A percentile compares a stretch with the other conserved stretches of the same genome.
Conservation (phyloP, 345 rosid species). For the Geranium rotundifolium region DNA sequence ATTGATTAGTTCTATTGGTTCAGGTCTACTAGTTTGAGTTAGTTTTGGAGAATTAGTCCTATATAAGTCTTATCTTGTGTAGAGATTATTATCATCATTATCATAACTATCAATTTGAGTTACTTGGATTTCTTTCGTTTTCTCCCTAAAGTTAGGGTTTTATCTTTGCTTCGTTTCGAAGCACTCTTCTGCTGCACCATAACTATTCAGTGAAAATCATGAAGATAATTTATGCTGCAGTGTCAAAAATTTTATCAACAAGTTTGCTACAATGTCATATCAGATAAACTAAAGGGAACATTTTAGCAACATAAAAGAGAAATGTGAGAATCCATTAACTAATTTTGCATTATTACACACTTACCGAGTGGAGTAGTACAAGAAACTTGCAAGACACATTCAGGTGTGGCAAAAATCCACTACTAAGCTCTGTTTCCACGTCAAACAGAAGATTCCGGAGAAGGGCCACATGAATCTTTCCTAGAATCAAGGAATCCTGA, state of each 20-base stretch:
- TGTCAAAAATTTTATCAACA: background rate
- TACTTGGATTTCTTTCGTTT: no score
- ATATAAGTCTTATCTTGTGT: no score
- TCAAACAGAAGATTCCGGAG: slow-evolving; percentile 73
- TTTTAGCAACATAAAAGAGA: background rate
- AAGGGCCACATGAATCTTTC: slow-evolving; percentile 77
- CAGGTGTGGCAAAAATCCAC: slow-evolving; percentile 36
- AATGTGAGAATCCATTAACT: background rate
- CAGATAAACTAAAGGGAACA: background rate
- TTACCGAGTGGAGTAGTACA: slow-evolving; percentile 85
- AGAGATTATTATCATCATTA: no score
- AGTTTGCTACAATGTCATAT: background rate
- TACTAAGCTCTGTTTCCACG: slow-evolving; percentile 49
- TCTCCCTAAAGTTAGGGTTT: no score
- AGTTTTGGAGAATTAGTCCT: no score
- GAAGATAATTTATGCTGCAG: background rate
- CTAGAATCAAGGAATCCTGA: slow-evolving; percentile 89
- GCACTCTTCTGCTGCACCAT: no score
- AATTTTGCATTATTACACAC: slow-evolving; percentile 15
- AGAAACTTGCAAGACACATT: slow-evolving; percentile 84
- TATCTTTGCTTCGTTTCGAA: no score
- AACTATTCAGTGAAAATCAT: background rate
- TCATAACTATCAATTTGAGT: no score
- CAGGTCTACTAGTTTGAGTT: no score
- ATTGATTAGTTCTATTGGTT: no score